A percentile compares a stretch with the other conserved stretches of the same genome.
phyloP scores from a whole-genome alignment of 345 rosid genomes.

The Clarkia xantiana region DNA sequence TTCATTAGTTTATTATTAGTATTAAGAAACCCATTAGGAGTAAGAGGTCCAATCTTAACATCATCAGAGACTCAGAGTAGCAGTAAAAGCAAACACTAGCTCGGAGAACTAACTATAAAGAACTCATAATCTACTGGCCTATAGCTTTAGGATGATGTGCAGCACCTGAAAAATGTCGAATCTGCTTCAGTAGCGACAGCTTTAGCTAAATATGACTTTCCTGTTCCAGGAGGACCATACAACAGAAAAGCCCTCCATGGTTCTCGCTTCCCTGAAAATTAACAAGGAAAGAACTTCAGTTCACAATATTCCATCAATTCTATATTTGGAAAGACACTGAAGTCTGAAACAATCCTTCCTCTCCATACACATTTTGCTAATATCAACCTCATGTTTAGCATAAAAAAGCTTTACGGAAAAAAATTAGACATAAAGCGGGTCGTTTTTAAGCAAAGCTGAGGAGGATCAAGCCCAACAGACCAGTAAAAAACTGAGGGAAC shows the following conservation, averaged over 20 bases:
- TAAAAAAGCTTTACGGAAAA: too few species aligned
- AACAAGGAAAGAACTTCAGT: neutral
- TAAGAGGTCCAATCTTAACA: too few species aligned
- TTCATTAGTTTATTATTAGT: too few species aligned
- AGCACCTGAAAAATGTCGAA: slow-evolving; percentile 81
- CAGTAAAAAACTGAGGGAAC: slow-evolving; percentile 93
- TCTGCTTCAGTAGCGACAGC: slow-evolving; percentile 98
- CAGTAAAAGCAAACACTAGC: too few species aligned
- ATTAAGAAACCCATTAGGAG: too few species aligned
- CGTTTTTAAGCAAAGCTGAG: neutral
- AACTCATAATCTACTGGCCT: neutral
- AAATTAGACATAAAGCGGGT: neutral
- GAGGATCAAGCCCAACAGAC: slow-evolving; percentile 16
- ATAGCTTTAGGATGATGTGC: neutral
- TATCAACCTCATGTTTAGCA: too few species aligned
- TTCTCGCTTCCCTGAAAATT: slow-evolving; percentile 57
- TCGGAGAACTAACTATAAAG: too few species aligned
- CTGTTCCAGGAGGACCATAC: slow-evolving; percentile 96
- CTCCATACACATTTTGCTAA: too few species aligned
- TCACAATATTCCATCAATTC: neutral
- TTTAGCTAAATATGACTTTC: slow-evolving; percentile 87
- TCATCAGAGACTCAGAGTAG: too few species aligned
- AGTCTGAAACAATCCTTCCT: too few species aligned
- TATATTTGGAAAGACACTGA: neutral
- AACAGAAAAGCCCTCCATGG: slow-evolving; percentile 91